Evolutionary conservation across 2,329 filamentous ascomycete genomes (phyloP).

Genomic region (Diaporthe caulivora): DNA sequence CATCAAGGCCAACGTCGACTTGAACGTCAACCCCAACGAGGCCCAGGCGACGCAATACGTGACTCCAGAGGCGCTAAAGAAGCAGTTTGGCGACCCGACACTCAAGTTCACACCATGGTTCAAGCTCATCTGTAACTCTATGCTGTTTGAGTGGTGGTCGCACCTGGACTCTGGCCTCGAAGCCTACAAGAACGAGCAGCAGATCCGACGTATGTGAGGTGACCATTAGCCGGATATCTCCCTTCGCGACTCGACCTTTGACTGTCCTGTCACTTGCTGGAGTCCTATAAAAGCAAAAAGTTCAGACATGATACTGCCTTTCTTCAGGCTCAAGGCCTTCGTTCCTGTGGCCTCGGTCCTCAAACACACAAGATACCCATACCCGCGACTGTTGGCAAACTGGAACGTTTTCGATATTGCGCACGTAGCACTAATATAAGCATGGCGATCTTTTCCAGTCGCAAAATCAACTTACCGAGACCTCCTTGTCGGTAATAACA

Average conservation of each 20-base stretch:
- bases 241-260: background rate
- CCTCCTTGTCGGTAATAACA: background rate
- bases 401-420: slow-evolving; percentile 7
- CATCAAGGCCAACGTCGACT: slow-evolving; percentile 92
- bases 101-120: slow-evolving; percentile 98
- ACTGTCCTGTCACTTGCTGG: background rate
- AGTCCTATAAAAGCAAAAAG: background rate
- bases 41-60: slow-evolving; percentile 89
- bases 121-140: slow-evolving; percentile 97
- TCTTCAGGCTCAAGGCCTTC: slow-evolving; percentile 6
- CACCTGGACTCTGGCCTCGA: slow-evolving; percentile 85
- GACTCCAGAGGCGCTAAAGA: slow-evolving; percentile 82
- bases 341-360: slow-evolving; percentile 4
- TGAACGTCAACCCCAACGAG: slow-evolving; percentile 88
- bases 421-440: slow-evolving; percentile 32
- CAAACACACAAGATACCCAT: slow-evolving; percentile 31
- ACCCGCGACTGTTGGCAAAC: slow-evolving; percentile 8
- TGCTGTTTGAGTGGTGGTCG: slow-evolving; percentile 98
- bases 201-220: slow-evolving; percentile 84
- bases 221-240: background rate
- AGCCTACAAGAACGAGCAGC: slow-evolving; percentile 85
- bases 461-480: too few relatives aligned
- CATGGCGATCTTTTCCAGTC: background rate
- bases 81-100: slow-evolving; percentile 83
- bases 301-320: slow-evolving; percentile 14